Evolutionary conservation across 2,329 filamentous ascomycete genomes (phyloP).

Genomic region (Claviceps maximensis): DNA sequence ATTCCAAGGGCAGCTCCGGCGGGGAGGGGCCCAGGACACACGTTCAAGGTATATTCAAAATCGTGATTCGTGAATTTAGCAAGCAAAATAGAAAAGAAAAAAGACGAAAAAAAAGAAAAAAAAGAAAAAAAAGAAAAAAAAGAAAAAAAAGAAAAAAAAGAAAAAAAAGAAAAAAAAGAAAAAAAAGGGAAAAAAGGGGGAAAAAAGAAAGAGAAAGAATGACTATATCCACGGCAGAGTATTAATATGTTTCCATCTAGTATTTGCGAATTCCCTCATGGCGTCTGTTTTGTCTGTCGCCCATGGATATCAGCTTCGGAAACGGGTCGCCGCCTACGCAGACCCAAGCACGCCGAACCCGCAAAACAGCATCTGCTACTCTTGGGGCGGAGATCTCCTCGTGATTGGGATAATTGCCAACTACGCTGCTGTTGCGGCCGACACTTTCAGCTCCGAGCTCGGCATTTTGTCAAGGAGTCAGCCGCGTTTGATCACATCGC

Average conservation of each 20-base stretch:
- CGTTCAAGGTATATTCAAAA: constrained; percentile 47
- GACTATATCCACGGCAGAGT: neutral
- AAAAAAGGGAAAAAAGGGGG: neutral
- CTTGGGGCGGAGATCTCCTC: constrained; percentile 49
- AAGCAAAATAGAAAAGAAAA: too few relatives aligned
- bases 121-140: neutral
- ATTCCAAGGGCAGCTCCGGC: constrained; percentile 56
- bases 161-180: neutral
- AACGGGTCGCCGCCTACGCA: constrained; percentile 28
- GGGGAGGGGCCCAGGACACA: constrained; percentile 76
- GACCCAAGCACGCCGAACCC: constrained; percentile 19
- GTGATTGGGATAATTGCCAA: constrained; percentile 59
- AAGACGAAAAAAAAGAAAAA: neutral
- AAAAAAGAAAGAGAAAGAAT: neutral
- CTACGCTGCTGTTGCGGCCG: constrained; percentile 82
- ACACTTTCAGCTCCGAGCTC: constrained; percentile 91
- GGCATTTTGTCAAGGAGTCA: constrained; percentile 69
- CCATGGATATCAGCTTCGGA: constrained; percentile 45
- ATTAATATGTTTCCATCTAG: constrained; percentile 20
- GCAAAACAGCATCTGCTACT: constrained; percentile 38
- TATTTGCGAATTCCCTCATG: constrained; percentile 75
- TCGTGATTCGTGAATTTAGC: too few relatives aligned
- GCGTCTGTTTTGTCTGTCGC: constrained; percentile 52
- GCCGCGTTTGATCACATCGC: constrained; percentile 78
- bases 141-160: neutral